phyloP scores from a whole-genome alignment of 2,329 filamentous ascomycete species.

The Rhinocladiella mackenziei region DNA sequence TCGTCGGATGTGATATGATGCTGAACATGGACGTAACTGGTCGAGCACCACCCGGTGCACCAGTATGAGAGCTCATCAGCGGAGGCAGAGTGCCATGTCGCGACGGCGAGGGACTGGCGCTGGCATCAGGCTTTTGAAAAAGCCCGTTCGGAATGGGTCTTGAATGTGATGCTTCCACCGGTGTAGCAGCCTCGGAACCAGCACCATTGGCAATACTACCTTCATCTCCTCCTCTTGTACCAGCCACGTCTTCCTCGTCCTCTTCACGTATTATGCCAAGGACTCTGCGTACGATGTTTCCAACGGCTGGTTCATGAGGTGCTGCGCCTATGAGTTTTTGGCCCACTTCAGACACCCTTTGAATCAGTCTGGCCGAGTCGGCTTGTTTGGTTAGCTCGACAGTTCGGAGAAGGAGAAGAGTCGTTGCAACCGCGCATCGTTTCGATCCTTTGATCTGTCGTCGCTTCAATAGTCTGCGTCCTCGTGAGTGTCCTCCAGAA shows the following conservation, averaged over 20 bases:
- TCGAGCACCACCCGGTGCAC: conserved; percentile 50
- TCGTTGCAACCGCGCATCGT: conserved; percentile 85
- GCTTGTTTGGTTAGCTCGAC: conserved; percentile 76
- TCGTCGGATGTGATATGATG: conserved; percentile 67
- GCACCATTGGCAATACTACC: conserved; percentile 57
- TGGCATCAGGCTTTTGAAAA: conserved; percentile 8
- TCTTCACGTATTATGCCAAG: conserved; percentile 89
- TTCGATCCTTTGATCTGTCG: conserved; percentile 84
- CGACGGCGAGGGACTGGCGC: conserved; percentile 30
- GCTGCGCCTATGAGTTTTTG: conserved; percentile 75
- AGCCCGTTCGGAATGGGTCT: conserved; percentile 12
- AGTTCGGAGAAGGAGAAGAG: conserved; percentile 80
- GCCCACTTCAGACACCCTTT: conserved; percentile 74
- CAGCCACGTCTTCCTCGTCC: conserved; percentile 67
- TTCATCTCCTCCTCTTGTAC: conserved; percentile 45
- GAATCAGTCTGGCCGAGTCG: conserved; percentile 73
- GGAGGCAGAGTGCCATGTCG: conserved; percentile 51
- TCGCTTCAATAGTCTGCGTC: conserved; percentile 74
- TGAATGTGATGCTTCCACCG: conserved; percentile 24
- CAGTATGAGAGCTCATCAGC: conserved; percentile 57
- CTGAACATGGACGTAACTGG: conserved; percentile 75
- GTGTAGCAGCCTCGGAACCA: conserved; percentile 46
- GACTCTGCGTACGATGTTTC: conserved; percentile 88
- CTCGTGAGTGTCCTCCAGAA: background rate
- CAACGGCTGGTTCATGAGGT: conserved; percentile 84